Evolutionary conservation across 139 green algal species (phyloP), one percentile per base, ranked within the genome.

Genomic region (Micractinium sp.): DNA sequence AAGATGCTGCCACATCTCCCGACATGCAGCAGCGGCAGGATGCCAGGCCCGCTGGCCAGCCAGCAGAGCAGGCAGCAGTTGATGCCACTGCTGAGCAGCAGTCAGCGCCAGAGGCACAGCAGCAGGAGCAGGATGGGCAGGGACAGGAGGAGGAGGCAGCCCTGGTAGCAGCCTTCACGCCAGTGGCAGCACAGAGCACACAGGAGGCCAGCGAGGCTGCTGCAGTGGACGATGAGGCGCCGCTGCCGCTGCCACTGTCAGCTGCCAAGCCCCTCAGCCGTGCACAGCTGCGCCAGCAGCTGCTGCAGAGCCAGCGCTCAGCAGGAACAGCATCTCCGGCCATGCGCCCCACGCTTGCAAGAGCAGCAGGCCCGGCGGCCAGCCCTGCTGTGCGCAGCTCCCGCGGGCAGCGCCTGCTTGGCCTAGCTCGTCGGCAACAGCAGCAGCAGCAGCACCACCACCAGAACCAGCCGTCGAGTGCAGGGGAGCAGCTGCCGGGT

Each of bases 261-360:
- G 78, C 78, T 15, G 15, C 41, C 41, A 84, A 84, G 31, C 78
- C 41, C 2, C 25, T 84, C 78, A 84, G 41, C 78, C 78, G 78
- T 27, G 39, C 78, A 13, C 78, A 84, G 78, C 78, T 84, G 78
- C 78, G 78, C 13, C 78, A 84, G 78, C 78, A 84, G 78, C 47
- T 84, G 78, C 47, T 84, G 78, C 78, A 63, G 14, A 84, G 78
- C 41, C 78, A 67, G 78, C 41, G 78, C 29, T 25, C 47, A 29
- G 78, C 41, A 38, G 41, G 27, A 1, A 14, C 41, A 3, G 27
- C 15, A 15, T 67, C 41, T 12, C 78, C 41, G 3, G 78, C 41
- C 29, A 25, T 84, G 78, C 78, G 78, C 14, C 12, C 27, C 18
- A 41, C 78, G 29, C 27, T 38, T 39, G 41, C 27, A 4, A 67